A percentile compares a stretch with the other conserved stretches of the same genome.
Evolutionary conservation across 345 rosid species (phyloP).

Genomic region (Odontarrhena argentea): DNA sequence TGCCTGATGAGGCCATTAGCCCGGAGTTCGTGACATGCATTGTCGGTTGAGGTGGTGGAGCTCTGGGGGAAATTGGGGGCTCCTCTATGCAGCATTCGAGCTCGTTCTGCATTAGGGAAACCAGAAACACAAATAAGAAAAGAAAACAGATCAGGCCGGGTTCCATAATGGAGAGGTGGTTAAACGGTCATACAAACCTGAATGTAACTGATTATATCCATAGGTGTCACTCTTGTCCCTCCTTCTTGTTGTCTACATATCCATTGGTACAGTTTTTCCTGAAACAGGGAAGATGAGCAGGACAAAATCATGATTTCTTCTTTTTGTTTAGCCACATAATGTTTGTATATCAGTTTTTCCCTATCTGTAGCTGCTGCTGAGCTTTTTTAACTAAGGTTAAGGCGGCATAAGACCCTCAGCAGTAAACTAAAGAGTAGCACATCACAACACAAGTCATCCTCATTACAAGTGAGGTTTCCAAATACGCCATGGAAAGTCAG

Average conservation of each 20-base stretch:
- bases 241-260: constrained; percentile 84
- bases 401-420: background rate
- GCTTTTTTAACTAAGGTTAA: background rate
- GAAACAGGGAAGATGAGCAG: constrained; percentile 22
- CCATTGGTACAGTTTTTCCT: constrained; percentile 93
- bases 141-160: background rate
- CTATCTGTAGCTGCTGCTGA: background rate
- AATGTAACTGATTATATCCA: constrained; percentile 66
- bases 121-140: constrained; percentile 28
- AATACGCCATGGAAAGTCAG: background rate
- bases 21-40: constrained; percentile 50
- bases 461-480: background rate
- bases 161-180: background rate
- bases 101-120: constrained; percentile 48
- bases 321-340: background rate
- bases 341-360: background rate
- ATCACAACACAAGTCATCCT: background rate
- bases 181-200: constrained; percentile 55
- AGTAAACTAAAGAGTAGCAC: constrained; percentile 1
- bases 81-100: constrained; percentile 57
- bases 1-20: constrained; percentile 56
- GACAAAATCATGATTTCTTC: background rate
- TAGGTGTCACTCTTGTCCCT: constrained; percentile 69
- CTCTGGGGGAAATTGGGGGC: constrained; percentile 67
- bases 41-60: constrained; percentile 48